A percentile compares a stretch with the other conserved stretches of the same genome.
These are phyloP conservation scores for Pseudogymnoascus sp. DNA, from an alignment of 2,329 filamentous ascomycete genomes.

Conservation along the genomic window DNA sequence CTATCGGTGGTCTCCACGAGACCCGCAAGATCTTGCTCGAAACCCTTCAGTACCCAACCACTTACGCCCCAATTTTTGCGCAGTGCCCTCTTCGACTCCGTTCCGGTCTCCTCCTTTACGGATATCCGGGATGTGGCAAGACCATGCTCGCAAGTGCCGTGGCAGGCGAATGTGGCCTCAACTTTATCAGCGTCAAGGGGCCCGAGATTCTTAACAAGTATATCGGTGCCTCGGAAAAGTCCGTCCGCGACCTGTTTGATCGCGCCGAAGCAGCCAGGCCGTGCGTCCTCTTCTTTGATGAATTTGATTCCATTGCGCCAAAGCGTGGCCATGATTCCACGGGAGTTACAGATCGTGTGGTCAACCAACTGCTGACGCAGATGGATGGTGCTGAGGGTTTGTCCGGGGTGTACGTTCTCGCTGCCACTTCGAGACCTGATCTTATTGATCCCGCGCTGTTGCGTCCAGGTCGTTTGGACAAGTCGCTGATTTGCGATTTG, in stretches of 20 bases:
- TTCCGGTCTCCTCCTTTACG: conserved; percentile 87
- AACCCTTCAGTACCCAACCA: conserved; percentile 93
- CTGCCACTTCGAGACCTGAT: conserved; percentile 87
- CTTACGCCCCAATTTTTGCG: conserved; percentile 95
- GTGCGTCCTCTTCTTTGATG: conserved; percentile 95
- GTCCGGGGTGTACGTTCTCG: conserved; percentile 90
- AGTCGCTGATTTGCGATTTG: conserved; percentile 86
- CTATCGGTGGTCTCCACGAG: conserved; percentile 79
- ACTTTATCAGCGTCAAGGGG: conserved; percentile 97
- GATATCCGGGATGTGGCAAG: conserved; percentile 93
- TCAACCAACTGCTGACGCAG: conserved; percentile 95
- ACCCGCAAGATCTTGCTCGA: conserved; percentile 90
- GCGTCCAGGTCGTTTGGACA: conserved; percentile 85
- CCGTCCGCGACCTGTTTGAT: conserved; percentile 89
- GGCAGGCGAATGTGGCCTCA: conserved; percentile 94
- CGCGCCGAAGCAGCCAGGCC: conserved; percentile 83
- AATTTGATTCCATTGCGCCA: conserved; percentile 95
- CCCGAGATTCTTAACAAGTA: conserved; percentile 99
- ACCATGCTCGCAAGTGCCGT: conserved; percentile 92
- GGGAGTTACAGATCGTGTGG: conserved; percentile 95
- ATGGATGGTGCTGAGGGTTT: conserved; percentile 98
- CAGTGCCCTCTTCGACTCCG: conserved; percentile 91
- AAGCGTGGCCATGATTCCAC: conserved; percentile 96
- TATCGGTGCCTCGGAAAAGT: conserved; percentile 95
- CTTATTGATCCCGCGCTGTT: conserved; percentile 91